Percentiles rank a stretch among this genome's conserved stretches.
Conservation (phyloP, 805 yeast species). For the Monosporozyma unispora region DNA sequence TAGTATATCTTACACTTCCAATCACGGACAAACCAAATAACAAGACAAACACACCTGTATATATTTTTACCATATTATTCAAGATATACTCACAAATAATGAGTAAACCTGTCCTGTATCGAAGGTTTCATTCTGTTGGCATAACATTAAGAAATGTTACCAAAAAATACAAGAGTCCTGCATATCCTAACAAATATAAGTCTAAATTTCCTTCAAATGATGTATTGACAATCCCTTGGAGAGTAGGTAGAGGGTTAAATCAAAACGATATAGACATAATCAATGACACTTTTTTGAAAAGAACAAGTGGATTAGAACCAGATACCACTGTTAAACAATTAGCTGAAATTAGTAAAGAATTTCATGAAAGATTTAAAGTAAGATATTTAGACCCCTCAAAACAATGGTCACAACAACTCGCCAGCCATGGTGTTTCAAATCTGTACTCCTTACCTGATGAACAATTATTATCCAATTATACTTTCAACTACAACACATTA, state of each 20-base stretch:
- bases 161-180: not conserved
- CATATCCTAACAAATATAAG: not conserved
- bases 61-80: too few species aligned
- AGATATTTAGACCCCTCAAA: slow-evolving; percentile 21
- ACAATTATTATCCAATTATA: not conserved
- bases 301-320: slow-evolving; percentile 24
- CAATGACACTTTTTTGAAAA: slow-evolving; percentile 13
- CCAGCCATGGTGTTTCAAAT: not conserved
- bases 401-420: slow-evolving; percentile 13
- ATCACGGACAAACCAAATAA: not conserved
- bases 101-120: not conserved
- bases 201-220: not conserved
- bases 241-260: not conserved
- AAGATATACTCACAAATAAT: not conserved
- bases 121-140: not conserved
- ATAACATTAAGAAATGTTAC: not conserved
- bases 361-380: slow-evolving; percentile 11
- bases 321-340: slow-evolving; percentile 20
- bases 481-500: not conserved
- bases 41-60: too few species aligned
- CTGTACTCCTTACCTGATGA: not conserved
- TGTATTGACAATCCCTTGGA: not conserved
- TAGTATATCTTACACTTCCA: not conserved
- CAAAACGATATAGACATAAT: slow-evolving; percentile 6
- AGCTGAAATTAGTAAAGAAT: slow-evolving; percentile 14